Evolutionary conservation across 169 alveolate genomes (phyloP).

Genomic region (Plasmodium gonderi): DNA sequence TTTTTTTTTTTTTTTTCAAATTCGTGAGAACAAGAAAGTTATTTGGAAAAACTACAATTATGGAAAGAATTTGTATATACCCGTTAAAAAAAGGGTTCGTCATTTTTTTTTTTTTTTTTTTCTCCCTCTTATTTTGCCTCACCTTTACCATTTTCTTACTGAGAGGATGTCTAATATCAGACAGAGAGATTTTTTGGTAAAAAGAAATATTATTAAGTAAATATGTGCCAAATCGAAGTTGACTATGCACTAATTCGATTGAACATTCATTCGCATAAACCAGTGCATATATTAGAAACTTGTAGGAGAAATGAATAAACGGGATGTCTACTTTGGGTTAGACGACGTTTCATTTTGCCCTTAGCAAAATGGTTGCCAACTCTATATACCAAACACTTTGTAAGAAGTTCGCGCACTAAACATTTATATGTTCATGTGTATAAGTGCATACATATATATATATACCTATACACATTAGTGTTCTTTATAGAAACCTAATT

Average conservation of each 20-base stretch:
- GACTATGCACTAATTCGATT: not conserved
- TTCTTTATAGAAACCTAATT: no score
- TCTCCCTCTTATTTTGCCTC: not conserved
- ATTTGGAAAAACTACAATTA: no score
- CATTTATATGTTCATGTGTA: not conserved
- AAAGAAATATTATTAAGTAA: no score
- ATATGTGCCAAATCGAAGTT: not conserved
- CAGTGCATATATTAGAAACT: not conserved
- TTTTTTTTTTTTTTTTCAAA: no score
- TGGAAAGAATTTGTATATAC: no score
- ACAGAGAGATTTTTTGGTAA: no score
- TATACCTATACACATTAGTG: not conserved
- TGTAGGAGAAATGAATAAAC: not conserved
- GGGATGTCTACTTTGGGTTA: not conserved
- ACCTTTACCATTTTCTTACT: not conserved
- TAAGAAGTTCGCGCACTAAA: not conserved
- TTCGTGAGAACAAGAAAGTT: no score
- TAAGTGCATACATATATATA: not conserved
- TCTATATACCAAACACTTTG: not conserved
- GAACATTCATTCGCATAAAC: not conserved
- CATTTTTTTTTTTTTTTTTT: not conserved
- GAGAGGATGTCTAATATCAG: no score
- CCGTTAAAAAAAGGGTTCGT: no score
- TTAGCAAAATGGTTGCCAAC: no score
- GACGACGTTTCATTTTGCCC: no score